A percentile compares a stretch with the other conserved stretches of the same genome.
Conservation (phyloP, 2,329 filamentous ascomycete species). For the Pestalotiopsis sp. region DNA sequence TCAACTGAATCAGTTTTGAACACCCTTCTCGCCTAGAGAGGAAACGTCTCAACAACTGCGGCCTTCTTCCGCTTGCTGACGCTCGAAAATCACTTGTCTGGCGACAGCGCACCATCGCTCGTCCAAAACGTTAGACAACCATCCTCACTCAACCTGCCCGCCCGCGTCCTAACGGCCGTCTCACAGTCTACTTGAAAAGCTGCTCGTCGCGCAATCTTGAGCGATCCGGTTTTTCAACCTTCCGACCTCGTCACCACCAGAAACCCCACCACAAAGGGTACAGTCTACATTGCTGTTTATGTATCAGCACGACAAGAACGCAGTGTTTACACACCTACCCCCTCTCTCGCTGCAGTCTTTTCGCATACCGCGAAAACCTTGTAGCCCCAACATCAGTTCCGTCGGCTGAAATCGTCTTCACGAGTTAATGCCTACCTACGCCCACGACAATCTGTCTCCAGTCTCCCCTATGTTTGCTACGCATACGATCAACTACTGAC, state of each 20-base stretch:
- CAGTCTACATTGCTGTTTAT: constrained; percentile 73
- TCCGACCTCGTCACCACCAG: constrained; percentile 12
- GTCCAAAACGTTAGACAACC: neutral
- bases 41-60: neutral
- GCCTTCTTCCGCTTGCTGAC: neutral
- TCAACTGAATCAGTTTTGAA: neutral
- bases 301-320: constrained; percentile 93
- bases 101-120: neutral
- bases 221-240: neutral
- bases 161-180: constrained; percentile 5
- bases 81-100: neutral
- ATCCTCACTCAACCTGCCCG: constrained; percentile 6
- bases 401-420: constrained; percentile 75
- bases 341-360: constrained; percentile 96
- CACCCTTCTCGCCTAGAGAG: neutral
- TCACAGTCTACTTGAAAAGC: constrained; percentile 13
- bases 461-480: constrained; percentile 58
- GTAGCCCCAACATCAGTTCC: constrained; percentile 84
- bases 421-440: constrained; percentile 62
- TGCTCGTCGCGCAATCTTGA: constrained; percentile 13
- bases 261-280: constrained; percentile 33
- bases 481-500: constrained; percentile 58
- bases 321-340: constrained; percentile 92
- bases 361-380: constrained; percentile 93
- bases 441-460: constrained; percentile 46